Evolutionary conservation across 257 asterid species (phyloP), one percentile per base, ranked within the genome.

Genomic region (Paulownia fortunei): DNA sequence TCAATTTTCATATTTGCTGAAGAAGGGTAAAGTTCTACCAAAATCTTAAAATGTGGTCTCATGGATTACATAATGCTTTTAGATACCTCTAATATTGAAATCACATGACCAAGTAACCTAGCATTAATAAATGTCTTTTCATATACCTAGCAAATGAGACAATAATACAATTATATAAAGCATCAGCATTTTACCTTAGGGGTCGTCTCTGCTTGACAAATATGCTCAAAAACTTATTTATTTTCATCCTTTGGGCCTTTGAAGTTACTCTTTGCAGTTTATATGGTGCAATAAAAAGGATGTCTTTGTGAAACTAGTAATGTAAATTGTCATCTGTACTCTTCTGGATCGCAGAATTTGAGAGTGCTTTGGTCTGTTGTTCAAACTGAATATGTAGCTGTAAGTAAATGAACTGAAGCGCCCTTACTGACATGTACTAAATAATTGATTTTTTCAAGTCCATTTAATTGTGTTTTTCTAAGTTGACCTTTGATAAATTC

Each of bases 11-110:
- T 47, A 41, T 41, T 41, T 41, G 6, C 55, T 15, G 8, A 47
- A 47, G 74, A 63, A n/a, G n/a, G 75, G 27, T n/a, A 30, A 34
- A 69, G 24, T 69, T 49, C 18, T 51, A 70, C 36, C 34, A 70
- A 69, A 51, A 32, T 49, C 51, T 70, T 12, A 70, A 32, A 27
- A n/a, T 4, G 32, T 18, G 63, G n/a, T n/a, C n/a, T 34, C n/a
- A 27, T 30, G 27, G 56, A 37, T 72, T 41, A 21, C 15, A 4
- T 13, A 21, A 13, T 5, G 55, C 54, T 36, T 18, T 55, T 2
- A 15, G 7, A 52, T 52, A n/a, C 32, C 13, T 34, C 15, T 13
- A 0, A 13, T 11, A 7, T 19, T 19, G 44, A 54, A 13, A 21
- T 34, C 10, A n/a, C n/a, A n/a, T n/a, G 39, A 62, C n/a, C n/a